phyloP scores from a whole-genome alignment of 495 filamentous ascomycete genomes.

The Neurospora sp. region DNA sequence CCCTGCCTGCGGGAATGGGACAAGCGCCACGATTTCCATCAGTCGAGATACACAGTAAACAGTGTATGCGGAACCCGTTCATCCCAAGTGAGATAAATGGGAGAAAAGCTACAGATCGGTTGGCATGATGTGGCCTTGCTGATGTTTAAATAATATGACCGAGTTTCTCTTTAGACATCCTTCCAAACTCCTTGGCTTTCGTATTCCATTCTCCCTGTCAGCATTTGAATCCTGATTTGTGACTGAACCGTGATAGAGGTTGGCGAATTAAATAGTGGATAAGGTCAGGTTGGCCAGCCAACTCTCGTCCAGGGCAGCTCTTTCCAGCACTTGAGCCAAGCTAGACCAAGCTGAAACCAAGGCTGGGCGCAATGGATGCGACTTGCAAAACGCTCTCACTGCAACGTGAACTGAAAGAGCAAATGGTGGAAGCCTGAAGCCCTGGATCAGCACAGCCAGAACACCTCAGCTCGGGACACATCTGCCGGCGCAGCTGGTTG shows the following conservation, averaged over 20 bases:
- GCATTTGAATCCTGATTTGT: neutral
- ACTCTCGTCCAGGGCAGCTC: slow-evolving; percentile 12
- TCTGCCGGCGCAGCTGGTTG: neutral
- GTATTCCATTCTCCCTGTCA: neutral
- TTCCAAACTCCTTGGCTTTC: neutral
- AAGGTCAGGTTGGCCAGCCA: slow-evolving; percentile 37
- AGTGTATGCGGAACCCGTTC: neutral
- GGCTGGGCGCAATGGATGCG: neutral
- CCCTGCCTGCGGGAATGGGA: neutral
- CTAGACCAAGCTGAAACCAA: neutral
- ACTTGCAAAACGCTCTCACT: neutral
- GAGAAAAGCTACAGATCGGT: neutral
- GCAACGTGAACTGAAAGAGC: no score
- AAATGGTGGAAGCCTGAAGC: neutral
- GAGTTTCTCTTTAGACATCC: neutral
- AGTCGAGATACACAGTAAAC: neutral
- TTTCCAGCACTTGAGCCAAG: neutral
- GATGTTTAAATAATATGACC: neutral
- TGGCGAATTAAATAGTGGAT: neutral
- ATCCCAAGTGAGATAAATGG: neutral
- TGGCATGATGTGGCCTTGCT: neutral
- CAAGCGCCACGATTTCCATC: neutral
- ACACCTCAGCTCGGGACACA: neutral
- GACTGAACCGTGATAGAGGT: neutral
- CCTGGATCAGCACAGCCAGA: neutral